phyloP scores from a whole-genome alignment of 257 asterid genomes.

The Jaltomata sinuosa region DNA sequence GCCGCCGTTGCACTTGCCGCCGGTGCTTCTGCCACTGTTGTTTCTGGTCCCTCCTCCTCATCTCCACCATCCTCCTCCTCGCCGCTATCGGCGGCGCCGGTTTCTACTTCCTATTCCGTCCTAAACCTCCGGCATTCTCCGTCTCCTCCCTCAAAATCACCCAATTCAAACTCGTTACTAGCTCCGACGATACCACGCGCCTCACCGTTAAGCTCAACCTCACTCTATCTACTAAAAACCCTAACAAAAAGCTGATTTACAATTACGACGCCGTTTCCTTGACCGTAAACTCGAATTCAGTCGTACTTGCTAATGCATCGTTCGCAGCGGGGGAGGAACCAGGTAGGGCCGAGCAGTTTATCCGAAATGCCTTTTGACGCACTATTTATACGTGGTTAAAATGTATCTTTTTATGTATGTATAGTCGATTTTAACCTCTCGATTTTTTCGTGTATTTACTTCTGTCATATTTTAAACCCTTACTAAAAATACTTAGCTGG shows the following conservation, averaged over 20 bases:
- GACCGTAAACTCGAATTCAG: conserved; percentile 9
- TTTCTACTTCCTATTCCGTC: conserved; percentile 13
- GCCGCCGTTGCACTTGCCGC: conserved; percentile 15
- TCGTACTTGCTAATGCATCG: conserved; percentile 39
- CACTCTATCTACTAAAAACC: conserved; percentile 59
- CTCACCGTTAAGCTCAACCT: conserved; percentile 56
- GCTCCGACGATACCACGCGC: conserved; percentile 53
- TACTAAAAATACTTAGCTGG: too few species aligned
- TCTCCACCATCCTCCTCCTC: conserved; percentile 3
- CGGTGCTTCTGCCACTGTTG: conserved; percentile 4
- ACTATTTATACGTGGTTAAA: too few species aligned
- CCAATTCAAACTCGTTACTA: conserved; percentile 62
- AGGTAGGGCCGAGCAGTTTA: too few species aligned
- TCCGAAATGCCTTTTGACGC: too few species aligned
- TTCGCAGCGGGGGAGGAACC: too few species aligned
- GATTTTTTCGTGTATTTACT: too few species aligned
- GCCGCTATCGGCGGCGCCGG: conserved; percentile 8
- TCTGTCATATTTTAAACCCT: too few species aligned
- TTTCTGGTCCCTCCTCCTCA: conserved; percentile 12
- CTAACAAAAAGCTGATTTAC: conserved; percentile 48
- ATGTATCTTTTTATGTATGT: too few species aligned
- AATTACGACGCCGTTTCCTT: conserved; percentile 44
- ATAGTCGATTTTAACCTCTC: too few species aligned
- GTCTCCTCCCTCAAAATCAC: conserved; percentile 54
- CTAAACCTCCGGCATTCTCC: conserved; percentile 29